Base-by-base conservation (phyloP, 2,329 filamentous ascomycete species). In the Phaeosphaeria sp. region DNA sequence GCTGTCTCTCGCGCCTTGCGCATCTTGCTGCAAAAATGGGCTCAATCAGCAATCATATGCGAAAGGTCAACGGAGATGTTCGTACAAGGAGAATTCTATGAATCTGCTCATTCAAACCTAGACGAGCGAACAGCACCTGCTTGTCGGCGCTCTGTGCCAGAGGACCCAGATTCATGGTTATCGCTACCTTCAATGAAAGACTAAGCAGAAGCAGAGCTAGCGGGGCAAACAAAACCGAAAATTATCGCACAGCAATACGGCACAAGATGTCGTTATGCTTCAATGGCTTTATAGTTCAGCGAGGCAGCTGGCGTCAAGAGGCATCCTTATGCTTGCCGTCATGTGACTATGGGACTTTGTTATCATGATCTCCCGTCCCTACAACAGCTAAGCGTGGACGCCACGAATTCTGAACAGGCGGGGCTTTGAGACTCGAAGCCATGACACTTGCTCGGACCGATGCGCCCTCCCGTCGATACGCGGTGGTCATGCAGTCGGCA, bases 21-120 rank as follows among this genome's bases (percentile, higher is more conserved):
- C 81, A 61, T 83, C 80, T 49, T 79, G 73, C 80, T 83, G 43
- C 5, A 33, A 5, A 49, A 11, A 18, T 20, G 13, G 13, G 20
- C 24, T 55, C 42, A 51, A 51, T 68, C 33, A 68, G 59, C 40
- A 24, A 52, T 21, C 3, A 20, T n/a, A n/a, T 6, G 9, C 18
- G 22, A 3, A 20, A 6, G n/a, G 20, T 21, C 30, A 15, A 45
- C 9, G 24, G 4, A 25, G 24, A 6, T 18, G 2, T 15, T 75
- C 63, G n/a, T 64, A 83, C 81, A 68, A 81, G 79, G 71, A 83
- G 79, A 66, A 79, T 61, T 20, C 71, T 77, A 57, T 83, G 80
- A 13, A 80, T 62, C 24, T 74, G 64, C 45, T 80, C 78, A 27
- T 73, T 74, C 44, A 82, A 66, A 1, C 78, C 77, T 13, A 83